Evolutionary conservation across 2,329 filamentous ascomycete genomes (phyloP).

Genomic region (Fusarium sp.): DNA sequence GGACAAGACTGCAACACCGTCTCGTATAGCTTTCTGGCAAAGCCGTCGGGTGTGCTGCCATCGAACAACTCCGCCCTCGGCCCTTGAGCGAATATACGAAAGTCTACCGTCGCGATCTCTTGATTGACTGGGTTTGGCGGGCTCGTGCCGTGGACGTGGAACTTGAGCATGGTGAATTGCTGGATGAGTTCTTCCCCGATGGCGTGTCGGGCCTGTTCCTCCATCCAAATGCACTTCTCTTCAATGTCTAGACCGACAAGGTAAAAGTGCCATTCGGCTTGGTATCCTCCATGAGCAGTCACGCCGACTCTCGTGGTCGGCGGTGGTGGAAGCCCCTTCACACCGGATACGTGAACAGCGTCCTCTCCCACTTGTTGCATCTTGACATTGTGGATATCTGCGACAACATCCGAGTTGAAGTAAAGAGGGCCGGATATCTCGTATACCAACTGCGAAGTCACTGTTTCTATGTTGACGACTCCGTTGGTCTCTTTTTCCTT

Average conservation of each 20-base stretch:
- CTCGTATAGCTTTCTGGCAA: constrained; percentile 50
- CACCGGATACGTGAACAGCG: constrained; percentile 40
- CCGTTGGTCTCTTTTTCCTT: constrained; percentile 54
- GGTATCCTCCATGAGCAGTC: constrained; percentile 59
- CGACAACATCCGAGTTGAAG: constrained; percentile 60
- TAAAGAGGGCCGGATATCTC: constrained; percentile 61
- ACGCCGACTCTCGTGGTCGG: constrained; percentile 53
- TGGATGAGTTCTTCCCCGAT: constrained; percentile 52
- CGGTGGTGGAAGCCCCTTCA: constrained; percentile 41
- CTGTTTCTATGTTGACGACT: constrained; percentile 43
- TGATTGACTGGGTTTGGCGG: constrained; percentile 57
- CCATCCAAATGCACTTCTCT: constrained; percentile 60
- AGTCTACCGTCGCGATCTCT: constrained; percentile 62
- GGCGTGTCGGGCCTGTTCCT: constrained; percentile 54
- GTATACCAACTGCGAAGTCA: constrained; percentile 56
- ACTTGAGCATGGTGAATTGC: constrained; percentile 53
- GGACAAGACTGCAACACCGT: constrained; percentile 61
- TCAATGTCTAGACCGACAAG: constrained; percentile 58
- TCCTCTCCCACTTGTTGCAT: constrained; percentile 63
- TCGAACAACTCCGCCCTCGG: constrained; percentile 55
- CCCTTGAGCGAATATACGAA: constrained; percentile 61
- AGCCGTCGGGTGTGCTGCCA: constrained; percentile 26
- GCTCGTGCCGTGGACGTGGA: constrained; percentile 55
- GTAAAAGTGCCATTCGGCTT: constrained; percentile 62
- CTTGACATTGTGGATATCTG: constrained; percentile 53